Percentiles rank a stretch among this genome's conserved stretches.
phyloP scores from a whole-genome alignment of 2,329 filamentous ascomycete species.

The Aspergillus cejpii region DNA sequence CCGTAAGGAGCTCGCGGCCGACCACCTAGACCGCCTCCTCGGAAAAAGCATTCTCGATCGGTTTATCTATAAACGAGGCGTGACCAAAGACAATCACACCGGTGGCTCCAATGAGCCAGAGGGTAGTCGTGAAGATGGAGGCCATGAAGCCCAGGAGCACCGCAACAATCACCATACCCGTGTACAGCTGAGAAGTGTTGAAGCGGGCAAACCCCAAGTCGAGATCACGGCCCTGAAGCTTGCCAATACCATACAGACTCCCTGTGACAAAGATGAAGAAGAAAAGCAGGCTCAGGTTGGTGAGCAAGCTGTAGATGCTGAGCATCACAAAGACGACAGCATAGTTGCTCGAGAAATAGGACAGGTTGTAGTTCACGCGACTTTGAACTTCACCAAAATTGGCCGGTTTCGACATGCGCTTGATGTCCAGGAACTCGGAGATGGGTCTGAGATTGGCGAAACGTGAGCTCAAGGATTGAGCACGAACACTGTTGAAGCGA shows the following conservation, averaged over 20 bases:
- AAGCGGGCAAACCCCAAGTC: conserved; percentile 76
- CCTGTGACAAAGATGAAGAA: conserved; percentile 81
- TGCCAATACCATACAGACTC: conserved; percentile 87
- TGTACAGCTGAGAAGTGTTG: conserved; percentile 91
- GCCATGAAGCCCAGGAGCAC: conserved; percentile 80
- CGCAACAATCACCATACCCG: conserved; percentile 71
- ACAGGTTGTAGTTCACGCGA: conserved; percentile 92
- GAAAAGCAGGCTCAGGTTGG: conserved; percentile 79
- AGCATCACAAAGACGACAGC: conserved; percentile 89
- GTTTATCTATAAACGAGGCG: conserved; percentile 93
- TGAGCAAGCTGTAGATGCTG: conserved; percentile 88
- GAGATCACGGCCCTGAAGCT: conserved; percentile 80
- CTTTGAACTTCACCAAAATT: conserved; percentile 88
- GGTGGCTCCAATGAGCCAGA: conserved; percentile 94
- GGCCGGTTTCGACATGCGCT: conserved; percentile 86
- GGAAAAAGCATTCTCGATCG: conserved; percentile 99
- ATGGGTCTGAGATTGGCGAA: conserved; percentile 90
- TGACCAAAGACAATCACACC: conserved; percentile 92
- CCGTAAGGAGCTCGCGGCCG: conserved; percentile 95
- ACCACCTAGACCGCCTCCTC: conserved; percentile 99
- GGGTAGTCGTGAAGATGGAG: conserved; percentile 73
- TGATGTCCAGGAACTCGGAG: conserved; percentile 91
- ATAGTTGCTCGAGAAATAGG: conserved; percentile 98
- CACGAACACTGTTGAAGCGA: conserved; percentile 75
- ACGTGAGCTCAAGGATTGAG: conserved; percentile 68